Evolutionary conservation across 2,329 filamentous ascomycete species (phyloP).

Genomic region (Fusarium sp.): DNA sequence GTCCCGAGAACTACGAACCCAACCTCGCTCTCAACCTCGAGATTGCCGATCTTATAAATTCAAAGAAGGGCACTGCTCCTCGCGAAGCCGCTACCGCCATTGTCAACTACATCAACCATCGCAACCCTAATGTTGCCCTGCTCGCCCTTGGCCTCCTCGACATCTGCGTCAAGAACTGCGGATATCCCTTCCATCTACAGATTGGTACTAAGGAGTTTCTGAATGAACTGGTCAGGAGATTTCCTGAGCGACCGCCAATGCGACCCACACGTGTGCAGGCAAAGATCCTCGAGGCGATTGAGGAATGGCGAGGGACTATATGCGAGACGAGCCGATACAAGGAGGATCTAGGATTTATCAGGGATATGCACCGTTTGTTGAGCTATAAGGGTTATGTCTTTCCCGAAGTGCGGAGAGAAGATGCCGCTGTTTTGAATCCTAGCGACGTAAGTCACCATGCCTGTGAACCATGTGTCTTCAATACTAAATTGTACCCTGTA

Average conservation of each 20-base stretch:
- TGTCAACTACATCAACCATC: constrained; percentile 94
- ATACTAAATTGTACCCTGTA: constrained; percentile 56
- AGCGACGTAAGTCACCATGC: constrained; percentile 82
- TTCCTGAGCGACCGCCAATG: constrained; percentile 92
- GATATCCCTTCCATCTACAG: constrained; percentile 98
- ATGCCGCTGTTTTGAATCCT: constrained; percentile 96
- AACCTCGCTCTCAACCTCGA: constrained; percentile 97
- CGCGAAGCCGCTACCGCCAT: constrained; percentile 95
- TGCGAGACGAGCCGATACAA: constrained; percentile 98
- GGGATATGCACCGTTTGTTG: constrained; percentile 96
- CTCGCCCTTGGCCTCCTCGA: constrained; percentile 93
- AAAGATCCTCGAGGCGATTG: constrained; percentile 94
- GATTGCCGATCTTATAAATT: constrained; percentile 96
- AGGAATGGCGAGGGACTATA: constrained; percentile 98
- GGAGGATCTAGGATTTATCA: constrained; percentile 94
- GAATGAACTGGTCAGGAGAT: constrained; percentile 96
- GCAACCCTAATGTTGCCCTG: constrained; percentile 94
- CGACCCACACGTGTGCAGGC: constrained; percentile 89
- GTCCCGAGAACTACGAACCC: constrained; percentile 97
- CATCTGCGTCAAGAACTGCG: constrained; percentile 99
- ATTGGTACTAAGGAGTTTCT: constrained; percentile 99
- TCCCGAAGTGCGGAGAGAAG: constrained; percentile 90
- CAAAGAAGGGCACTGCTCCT: constrained; percentile 95
- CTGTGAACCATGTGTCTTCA: constrained; percentile 58
- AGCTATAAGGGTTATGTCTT: constrained; percentile 98